Conservation (phyloP, 306 rosid genomes). For the Vigna radiata region DNA sequence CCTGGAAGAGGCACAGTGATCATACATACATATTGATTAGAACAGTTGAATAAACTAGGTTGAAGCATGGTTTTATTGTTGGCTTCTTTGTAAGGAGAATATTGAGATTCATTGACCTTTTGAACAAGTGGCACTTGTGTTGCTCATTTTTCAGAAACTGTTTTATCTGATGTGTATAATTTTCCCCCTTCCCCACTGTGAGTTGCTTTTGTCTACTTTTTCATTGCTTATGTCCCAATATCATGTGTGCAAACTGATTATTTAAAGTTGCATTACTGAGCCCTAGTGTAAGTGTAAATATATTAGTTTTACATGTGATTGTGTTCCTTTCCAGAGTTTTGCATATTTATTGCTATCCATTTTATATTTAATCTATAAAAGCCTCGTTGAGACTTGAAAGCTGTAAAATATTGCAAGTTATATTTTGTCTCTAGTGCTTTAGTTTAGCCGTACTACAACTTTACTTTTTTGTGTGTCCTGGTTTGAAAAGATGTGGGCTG, state of each 20-base stretch:
- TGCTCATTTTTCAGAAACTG: conserved; percentile 16
- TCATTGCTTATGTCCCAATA: conserved; percentile 8
- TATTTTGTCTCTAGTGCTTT: conserved; percentile 31
- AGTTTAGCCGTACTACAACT: conserved; percentile 33
- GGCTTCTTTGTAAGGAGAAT: conserved; percentile 3
- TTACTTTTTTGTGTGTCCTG: conserved; percentile 30
- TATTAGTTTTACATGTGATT: conserved; percentile 24
- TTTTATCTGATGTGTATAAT: conserved; percentile 3
- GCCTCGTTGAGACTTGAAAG: not conserved
- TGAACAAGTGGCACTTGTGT: conserved; percentile 28
- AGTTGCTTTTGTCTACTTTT: not conserved
- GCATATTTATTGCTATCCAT: conserved; percentile 7
- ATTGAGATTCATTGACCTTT: not conserved
- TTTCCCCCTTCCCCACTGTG: not conserved
- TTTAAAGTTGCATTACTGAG: conserved; percentile 35
- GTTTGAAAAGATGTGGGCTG: conserved; percentile 3
- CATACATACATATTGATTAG: not conserved
- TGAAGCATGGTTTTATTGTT: conserved; percentile 12
- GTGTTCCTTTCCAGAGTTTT: conserved; percentile 32
- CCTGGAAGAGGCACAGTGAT: not conserved
- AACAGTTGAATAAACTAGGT: conserved; percentile 33
- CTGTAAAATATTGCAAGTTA: not conserved
- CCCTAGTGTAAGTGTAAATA: conserved; percentile 1
- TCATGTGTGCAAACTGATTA: conserved; percentile 31
- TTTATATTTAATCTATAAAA: not conserved